These are phyloP conservation scores for Metschnikowia picachoensis DNA, from an alignment of 805 yeast genomes.

Conservation along the genomic window DNA sequence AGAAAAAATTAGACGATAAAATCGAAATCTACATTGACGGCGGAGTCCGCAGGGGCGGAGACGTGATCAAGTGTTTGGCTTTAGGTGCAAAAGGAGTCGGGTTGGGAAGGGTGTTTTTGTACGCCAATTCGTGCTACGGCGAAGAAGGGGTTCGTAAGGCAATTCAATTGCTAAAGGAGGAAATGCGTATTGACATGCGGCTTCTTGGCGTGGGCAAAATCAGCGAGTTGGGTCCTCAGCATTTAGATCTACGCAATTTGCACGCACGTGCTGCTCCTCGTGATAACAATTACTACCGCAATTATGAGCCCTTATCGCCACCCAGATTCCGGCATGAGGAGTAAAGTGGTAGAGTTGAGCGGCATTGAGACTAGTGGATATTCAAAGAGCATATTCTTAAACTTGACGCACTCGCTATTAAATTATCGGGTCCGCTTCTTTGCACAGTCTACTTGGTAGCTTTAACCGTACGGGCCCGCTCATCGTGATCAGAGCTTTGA, in stretches of 20 bases:
- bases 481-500: too few relatives aligned
- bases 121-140: constrained; percentile 62
- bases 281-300: constrained; percentile 12
- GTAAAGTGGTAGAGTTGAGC: neutral
- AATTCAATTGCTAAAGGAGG: constrained; percentile 61
- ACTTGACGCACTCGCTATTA: too few relatives aligned
- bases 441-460: too few relatives aligned
- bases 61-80: constrained; percentile 61
- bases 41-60: constrained; percentile 67
- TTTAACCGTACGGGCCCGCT: too few relatives aligned
- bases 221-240: constrained; percentile 12
- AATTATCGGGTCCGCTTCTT: too few relatives aligned
- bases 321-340: constrained; percentile 12
- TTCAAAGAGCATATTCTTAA: too few relatives aligned
- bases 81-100: constrained; percentile 73
- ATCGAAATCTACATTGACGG: constrained; percentile 62
- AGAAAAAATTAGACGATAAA: constrained; percentile 43
- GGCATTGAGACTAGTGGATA: too few relatives aligned
- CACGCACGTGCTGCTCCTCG: constrained; percentile 8
- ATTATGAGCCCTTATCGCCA: constrained; percentile 16
- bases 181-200: constrained; percentile 74
- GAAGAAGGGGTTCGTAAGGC: constrained; percentile 61
- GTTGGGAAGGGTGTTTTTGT: constrained; percentile 62
- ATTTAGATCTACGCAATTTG: constrained; percentile 14
- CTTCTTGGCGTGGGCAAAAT: constrained; percentile 66